phyloP scores from a whole-genome alignment of 1,284 basidiomycete genomes.

The Pseudozyma flocculosa region DNA sequence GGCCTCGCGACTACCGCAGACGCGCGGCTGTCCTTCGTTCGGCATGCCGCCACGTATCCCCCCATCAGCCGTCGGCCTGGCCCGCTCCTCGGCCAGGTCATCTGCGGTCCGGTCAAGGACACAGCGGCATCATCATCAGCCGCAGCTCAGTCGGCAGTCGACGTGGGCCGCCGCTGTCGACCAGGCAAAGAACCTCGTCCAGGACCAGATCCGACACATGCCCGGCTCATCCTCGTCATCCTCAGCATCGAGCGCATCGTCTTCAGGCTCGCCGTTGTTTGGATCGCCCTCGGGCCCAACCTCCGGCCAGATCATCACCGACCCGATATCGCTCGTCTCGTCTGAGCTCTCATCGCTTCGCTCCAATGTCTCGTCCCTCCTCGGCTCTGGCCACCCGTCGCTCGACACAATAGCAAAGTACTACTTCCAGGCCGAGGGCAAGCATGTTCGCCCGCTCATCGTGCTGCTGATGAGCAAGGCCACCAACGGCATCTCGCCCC shows the following conservation, averaged over 20 bases:
- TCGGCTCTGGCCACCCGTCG: conserved; percentile 84
- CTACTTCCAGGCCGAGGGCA: conserved; percentile 74
- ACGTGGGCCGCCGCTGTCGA: conserved; percentile 31
- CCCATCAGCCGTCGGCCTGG: conserved; percentile 3
- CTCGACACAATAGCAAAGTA: conserved; percentile 86
- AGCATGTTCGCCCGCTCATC: conserved; percentile 86
- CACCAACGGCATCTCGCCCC: conserved; percentile 75
- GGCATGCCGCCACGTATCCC: conserved; percentile 17
- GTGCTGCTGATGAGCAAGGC: conserved; percentile 88
- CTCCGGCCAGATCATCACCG: conserved; percentile 30
- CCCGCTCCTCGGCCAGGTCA: too few species aligned
- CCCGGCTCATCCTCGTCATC: conserved; percentile 6
- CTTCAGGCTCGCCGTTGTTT: neutral
- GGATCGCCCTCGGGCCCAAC: neutral
- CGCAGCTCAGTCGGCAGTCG: conserved; percentile 15
- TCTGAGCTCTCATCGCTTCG: conserved; percentile 72
- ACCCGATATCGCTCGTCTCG: conserved; percentile 47
- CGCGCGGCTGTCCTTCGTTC: too few species aligned
- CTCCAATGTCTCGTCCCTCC: conserved; percentile 72
- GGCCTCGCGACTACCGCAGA: too few species aligned
- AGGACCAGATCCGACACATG: conserved; percentile 23
- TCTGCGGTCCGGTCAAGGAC: too few species aligned
- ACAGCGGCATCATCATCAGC: neutral
- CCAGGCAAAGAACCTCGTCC: conserved; percentile 31
- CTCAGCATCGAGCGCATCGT: conserved; percentile 2